phyloP scores from a whole-genome alignment of 345 rosid species.

The Rhodamnia rubescens region DNA sequence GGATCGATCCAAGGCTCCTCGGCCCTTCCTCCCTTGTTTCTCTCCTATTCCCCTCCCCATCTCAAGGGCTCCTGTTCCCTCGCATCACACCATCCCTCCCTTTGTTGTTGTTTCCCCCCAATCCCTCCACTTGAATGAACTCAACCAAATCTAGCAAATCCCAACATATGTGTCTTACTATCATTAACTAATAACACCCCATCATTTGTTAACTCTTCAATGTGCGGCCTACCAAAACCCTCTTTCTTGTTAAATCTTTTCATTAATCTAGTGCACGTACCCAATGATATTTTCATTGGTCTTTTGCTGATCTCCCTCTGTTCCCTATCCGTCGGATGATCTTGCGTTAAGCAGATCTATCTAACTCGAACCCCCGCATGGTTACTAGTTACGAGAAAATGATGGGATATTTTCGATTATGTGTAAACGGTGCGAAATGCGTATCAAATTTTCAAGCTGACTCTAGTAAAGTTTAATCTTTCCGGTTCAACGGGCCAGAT shows the following conservation, averaged over 20 bases:
- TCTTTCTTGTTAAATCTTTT: not conserved
- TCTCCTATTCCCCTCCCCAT: conserved; percentile 13
- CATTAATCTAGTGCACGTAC: not conserved
- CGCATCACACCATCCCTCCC: not conserved
- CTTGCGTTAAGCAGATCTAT: not conserved
- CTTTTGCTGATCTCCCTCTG: too few species aligned
- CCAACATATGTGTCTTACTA: conserved; percentile 22
- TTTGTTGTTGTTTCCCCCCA: not conserved
- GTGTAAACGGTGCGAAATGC: not conserved
- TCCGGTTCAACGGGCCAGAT: not conserved
- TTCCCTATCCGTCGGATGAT: not conserved
- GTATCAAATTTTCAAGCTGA: not conserved
- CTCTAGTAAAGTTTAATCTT: not conserved
- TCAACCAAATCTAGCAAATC: conserved; percentile 57
- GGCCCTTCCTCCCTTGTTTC: conserved; percentile 2
- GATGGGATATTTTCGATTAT: not conserved
- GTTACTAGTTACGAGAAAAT: not conserved
- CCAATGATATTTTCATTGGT: not conserved
- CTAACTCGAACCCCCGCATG: not conserved
- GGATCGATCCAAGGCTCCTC: not conserved
- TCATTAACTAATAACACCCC: not conserved
- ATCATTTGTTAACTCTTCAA: not conserved
- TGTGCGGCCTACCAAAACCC: not conserved
- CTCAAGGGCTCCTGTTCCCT: conserved; percentile 17
- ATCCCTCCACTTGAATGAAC: not conserved